Evolutionary conservation across 2,329 filamentous ascomycete genomes (phyloP).

Genomic region (Nigrospora osmanthi): DNA sequence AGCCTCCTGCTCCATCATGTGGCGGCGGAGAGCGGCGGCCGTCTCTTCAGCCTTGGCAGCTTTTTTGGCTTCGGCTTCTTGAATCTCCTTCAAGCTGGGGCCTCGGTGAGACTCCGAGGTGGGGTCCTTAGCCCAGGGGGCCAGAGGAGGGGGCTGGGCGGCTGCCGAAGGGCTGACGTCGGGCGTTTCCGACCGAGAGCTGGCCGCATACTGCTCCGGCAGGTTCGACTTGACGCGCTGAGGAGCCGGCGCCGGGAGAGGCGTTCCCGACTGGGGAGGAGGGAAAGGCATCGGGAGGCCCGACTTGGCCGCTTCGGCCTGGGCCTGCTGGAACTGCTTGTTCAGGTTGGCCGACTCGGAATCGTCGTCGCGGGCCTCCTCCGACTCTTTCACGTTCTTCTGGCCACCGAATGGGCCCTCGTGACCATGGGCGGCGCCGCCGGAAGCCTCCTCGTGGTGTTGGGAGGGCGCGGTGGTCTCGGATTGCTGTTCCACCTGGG

Average conservation of each 20-base stretch:
- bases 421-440: neutral
- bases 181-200: constrained; percentile 73
- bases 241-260: constrained; percentile 80
- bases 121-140: constrained; percentile 89
- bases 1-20: constrained; percentile 72
- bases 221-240: constrained; percentile 79
- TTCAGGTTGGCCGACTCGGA: constrained; percentile 16
- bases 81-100: constrained; percentile 91
- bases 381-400: constrained; percentile 6
- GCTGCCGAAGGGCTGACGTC: constrained; percentile 34
- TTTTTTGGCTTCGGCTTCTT: constrained; percentile 89
- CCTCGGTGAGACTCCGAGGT: constrained; percentile 66
- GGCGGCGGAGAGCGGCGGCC: constrained; percentile 69
- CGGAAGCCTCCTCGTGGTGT: neutral
- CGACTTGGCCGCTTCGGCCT: constrained; percentile 42
- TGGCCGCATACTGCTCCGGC: constrained; percentile 57
- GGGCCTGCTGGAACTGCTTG: constrained; percentile 60
- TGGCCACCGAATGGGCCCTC: neutral
- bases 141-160: constrained; percentile 61
- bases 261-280: constrained; percentile 66
- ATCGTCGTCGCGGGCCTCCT: constrained; percentile 7
- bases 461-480: constrained; percentile 4
- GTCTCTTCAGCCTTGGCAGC: constrained; percentile 82
- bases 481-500: constrained; percentile 27
- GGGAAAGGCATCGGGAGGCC: constrained; percentile 73